Evolutionary conservation across 2,329 filamentous ascomycete genomes (phyloP), one percentile per base, ranked within the genome.

Genomic region (Botrytis elliptica): DNA sequence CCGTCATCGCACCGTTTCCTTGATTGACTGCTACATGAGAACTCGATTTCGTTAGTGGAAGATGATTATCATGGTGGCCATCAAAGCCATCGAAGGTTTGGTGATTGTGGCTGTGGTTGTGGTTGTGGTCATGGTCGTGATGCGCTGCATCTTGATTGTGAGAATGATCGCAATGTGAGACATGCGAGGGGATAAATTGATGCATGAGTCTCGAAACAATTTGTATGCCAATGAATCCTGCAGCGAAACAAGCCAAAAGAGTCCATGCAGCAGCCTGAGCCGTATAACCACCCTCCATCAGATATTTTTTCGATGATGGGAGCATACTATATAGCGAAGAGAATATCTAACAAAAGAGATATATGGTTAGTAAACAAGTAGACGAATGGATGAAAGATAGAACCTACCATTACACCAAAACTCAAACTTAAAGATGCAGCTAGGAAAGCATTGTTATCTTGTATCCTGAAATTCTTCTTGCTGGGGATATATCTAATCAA

Each of bases 291-390:
- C 90, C 92, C 72, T 90, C 86, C 74, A 87, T 85, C 5, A 99
- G 87, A 80, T 97, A 97, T 57, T 86, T 86, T 80, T 92, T 94
- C 3, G 95, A 91, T 33, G 93, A 94, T 16, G 95, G 95, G 12
- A 98, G 87, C 93, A 98, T 98, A 82, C 91, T 96, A 82, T 95
- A 97, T 44, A 98, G 84, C 1, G 95, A 91, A 52, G 95, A 97
- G 83, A 97, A 98, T 59, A 97, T 88, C 94, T 97, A n/a, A 22
- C 4, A 36, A 22, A 55, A 55, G n/a, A 22, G 33, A 42, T 4
- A 9, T n/a, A 1, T 7, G 3, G n/a, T 73, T 44, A 70, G 71
- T 36, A 29, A 57, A 42, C 29, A 49, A 42, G 29, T 9, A n/a
- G n/a, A 29, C 1, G 29, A 20, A 33, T 18, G 12, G 29, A 6